Percentiles rank a stretch among this genome's conserved stretches.
Evolutionary conservation across 768 basidiomycete genomes (phyloP).

Genomic region (Jaapia argillacea): DNA sequence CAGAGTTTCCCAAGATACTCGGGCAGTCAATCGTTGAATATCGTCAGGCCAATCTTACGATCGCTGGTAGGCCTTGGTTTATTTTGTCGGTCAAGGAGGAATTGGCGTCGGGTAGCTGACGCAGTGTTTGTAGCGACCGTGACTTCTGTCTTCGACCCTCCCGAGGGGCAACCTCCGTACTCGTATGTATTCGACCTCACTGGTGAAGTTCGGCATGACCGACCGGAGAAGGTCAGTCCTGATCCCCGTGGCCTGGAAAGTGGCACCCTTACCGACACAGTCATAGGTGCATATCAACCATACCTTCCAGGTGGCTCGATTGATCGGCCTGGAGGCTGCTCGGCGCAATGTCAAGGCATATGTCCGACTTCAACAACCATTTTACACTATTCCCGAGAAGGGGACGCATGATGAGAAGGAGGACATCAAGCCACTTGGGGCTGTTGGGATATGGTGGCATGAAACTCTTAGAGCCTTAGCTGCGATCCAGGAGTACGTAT

Average conservation of each 20-base stretch:
- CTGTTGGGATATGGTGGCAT: conserved; percentile 82
- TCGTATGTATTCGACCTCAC: conserved; percentile 81
- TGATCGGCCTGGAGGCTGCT: conserved; percentile 72
- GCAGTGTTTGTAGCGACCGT: conserved; percentile 44
- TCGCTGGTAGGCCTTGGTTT: conserved; percentile 40
- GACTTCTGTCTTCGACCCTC: conserved; percentile 58
- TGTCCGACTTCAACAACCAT: conserved; percentile 67
- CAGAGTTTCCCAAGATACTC: conserved; percentile 64
- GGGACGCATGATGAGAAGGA: conserved; percentile 60
- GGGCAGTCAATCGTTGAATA: conserved; percentile 66
- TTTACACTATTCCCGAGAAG: conserved; percentile 68
- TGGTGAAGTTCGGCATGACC: conserved; percentile 69
- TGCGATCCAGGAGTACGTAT: conserved; percentile 58
- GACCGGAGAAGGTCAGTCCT: conserved; percentile 73
- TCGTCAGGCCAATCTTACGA: conserved; percentile 71
- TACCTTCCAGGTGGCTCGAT: conserved; percentile 58
- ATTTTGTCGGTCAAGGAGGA: neutral
- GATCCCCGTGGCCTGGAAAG: too few species aligned
- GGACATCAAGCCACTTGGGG: conserved; percentile 58
- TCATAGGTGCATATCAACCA: conserved; percentile 72
- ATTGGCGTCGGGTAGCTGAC: neutral
- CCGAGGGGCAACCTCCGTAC: conserved; percentile 58
- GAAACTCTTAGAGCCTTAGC: conserved; percentile 70
- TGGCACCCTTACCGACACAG: too few species aligned
- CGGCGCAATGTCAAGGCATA: conserved; percentile 71